Percentiles rank a stretch among this genome's conserved stretches.
Conservation (phyloP, 1,284 basidiomycete species). For the Pseudozyma tsukubaensis region DNA sequence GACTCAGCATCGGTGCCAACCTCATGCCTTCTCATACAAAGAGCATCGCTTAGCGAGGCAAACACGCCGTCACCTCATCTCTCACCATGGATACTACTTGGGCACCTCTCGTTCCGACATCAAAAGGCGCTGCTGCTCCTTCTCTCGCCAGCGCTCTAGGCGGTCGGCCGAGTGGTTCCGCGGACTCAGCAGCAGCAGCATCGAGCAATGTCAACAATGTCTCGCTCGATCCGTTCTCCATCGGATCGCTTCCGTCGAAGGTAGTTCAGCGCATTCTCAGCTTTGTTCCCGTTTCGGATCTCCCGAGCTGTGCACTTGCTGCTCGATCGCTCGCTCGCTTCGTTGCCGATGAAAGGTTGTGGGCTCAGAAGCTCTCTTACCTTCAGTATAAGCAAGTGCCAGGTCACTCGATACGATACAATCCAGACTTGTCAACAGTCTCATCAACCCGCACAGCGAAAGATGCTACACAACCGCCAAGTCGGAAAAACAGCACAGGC, state of each 20-base stretch:
- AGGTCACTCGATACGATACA: constrained; percentile 35
- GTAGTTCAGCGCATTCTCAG: constrained; percentile 49
- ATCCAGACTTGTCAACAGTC: constrained; percentile 40
- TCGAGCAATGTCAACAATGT: constrained; percentile 25
- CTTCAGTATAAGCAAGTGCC: constrained; percentile 49
- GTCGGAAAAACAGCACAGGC: constrained; percentile 16
- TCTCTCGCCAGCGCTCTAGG: neutral
- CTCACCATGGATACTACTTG: constrained; percentile 42
- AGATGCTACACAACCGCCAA: neutral
- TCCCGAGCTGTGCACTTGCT: constrained; percentile 42
- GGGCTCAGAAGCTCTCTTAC: constrained; percentile 39
- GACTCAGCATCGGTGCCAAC: neutral
- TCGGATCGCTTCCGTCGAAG: constrained; percentile 38
- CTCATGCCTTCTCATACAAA: neutral
- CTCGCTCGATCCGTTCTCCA: constrained; percentile 44
- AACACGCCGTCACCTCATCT: neutral
- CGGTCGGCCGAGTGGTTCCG: constrained; percentile 14
- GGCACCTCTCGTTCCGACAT: constrained; percentile 47
- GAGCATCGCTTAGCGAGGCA: neutral
- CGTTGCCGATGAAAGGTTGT: constrained; percentile 55
- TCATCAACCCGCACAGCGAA: constrained; percentile 4
- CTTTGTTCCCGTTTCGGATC: constrained; percentile 40
- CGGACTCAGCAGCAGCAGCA: constrained; percentile 3
- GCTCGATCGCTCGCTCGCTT: constrained; percentile 49
- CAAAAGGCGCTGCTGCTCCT: constrained; percentile 12